These are phyloP conservation scores for Salix caprea DNA, from an alignment of 345 rosid genomes.

Conservation along the genomic window DNA sequence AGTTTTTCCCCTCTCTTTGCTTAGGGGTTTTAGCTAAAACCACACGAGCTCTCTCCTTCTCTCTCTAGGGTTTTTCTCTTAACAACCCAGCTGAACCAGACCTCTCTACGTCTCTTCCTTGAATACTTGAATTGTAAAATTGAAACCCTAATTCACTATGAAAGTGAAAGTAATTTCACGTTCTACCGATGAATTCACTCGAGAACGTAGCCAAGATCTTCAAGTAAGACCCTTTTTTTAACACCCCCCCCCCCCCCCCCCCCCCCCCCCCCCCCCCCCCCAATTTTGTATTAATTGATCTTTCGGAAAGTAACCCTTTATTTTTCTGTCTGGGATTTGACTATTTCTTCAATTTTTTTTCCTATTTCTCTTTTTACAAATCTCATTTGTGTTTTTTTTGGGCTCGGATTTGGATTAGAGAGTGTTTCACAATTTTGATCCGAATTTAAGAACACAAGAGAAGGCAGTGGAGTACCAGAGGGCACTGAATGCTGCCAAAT, in stretches of 20 bases:
- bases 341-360: neutral
- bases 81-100: neutral
- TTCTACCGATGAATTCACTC: slow-evolving; percentile 80
- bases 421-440: slow-evolving; percentile 85
- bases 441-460: slow-evolving; percentile 71
- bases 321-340: neutral
- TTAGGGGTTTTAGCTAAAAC: no score
- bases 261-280: no score
- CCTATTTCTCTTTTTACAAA: neutral
- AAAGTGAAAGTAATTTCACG: slow-evolving; percentile 83
- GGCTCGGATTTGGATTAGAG: slow-evolving; percentile 36
- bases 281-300: neutral
- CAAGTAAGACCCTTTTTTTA: slow-evolving; percentile 39
- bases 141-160: slow-evolving; percentile 28
- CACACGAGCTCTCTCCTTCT: neutral
- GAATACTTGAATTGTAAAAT: neutral
- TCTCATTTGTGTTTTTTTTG: neutral
- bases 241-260: no score
- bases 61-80: neutral
- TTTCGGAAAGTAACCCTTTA: neutral
- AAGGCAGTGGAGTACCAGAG: slow-evolving; percentile 84
- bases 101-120: neutral
- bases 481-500: slow-evolving; percentile 87
- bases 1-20: no score
- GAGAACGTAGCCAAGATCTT: slow-evolving; percentile 94